Evolutionary conservation across 805 yeast genomes (phyloP).

Genomic region (Cephaloascus fragrans): DNA sequence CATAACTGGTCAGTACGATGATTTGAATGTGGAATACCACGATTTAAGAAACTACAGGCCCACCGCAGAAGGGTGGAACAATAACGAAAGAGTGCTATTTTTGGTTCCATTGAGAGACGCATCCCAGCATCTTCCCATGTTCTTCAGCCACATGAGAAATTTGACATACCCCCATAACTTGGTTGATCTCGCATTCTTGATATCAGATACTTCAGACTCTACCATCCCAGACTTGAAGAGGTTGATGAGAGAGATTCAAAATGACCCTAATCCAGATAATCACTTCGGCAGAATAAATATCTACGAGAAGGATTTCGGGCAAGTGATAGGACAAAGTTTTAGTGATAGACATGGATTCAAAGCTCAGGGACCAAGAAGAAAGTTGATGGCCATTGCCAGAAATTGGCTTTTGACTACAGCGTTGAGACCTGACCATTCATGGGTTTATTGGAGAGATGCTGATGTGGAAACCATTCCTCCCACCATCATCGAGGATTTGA

Average conservation of each 20-base stretch:
- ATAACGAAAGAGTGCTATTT: constrained; percentile 68
- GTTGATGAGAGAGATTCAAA: constrained; percentile 55
- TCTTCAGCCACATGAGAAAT: constrained; percentile 70
- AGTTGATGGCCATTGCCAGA: constrained; percentile 91
- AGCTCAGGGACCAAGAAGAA: constrained; percentile 92
- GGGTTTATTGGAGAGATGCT: constrained; percentile 97
- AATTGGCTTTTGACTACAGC: constrained; percentile 90
- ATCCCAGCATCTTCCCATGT: constrained; percentile 80
- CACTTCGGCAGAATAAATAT: constrained; percentile 82
- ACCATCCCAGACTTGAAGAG: constrained; percentile 62
- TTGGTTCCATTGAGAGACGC: constrained; percentile 93
- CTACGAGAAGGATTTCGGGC: constrained; percentile 89
- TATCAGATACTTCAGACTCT: constrained; percentile 83
- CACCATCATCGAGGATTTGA: constrained; percentile 79
- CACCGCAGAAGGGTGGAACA: constrained; percentile 68
- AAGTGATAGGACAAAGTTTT: constrained; percentile 85
- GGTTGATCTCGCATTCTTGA: constrained; percentile 76
- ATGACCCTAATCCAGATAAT: constrained; percentile 46
- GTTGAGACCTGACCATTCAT: constrained; percentile 82
- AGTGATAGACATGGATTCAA: constrained; percentile 92
- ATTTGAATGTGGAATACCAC: constrained; percentile 49
- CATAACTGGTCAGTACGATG: constrained; percentile 12
- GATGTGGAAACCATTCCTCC: constrained; percentile 90
- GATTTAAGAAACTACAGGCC: constrained; percentile 65
- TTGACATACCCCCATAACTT: constrained; percentile 82